Evolutionary conservation across 257 asterid species (phyloP).

Genomic region (Oldenlandia corymbosa): DNA sequence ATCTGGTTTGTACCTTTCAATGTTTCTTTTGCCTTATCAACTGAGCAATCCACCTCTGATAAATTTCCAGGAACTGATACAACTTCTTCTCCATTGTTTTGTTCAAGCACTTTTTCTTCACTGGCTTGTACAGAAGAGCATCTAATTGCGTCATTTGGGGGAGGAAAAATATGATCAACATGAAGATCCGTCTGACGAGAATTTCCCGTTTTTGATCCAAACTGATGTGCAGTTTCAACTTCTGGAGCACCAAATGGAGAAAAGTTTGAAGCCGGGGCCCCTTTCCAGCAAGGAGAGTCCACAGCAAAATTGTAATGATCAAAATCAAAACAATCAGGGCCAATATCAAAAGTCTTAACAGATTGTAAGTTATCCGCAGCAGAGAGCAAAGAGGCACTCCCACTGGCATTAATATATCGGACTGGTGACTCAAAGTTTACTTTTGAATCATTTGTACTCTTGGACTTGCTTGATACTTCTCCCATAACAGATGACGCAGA

Average conservation of each 20-base stretch:
- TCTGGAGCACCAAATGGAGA: conserved; percentile 43
- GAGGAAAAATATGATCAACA: conserved; percentile 26
- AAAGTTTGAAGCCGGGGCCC: conserved; percentile 57
- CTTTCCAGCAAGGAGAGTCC: conserved; percentile 99
- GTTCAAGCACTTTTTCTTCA: conserved; percentile 30
- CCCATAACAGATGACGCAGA: conserved; percentile 21
- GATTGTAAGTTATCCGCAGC: conserved; percentile 29
- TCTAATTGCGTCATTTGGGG: conserved; percentile 26
- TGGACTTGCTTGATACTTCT: conserved; percentile 27
- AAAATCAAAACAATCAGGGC: conserved; percentile 55
- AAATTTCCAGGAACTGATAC: conserved; percentile 18
- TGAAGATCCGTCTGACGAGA: conserved; percentile 28
- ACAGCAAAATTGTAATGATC: conserved; percentile 58
- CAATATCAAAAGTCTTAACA: conserved; percentile 33
- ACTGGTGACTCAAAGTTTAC: conserved; percentile 34
- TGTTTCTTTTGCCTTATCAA: conserved; percentile 24
- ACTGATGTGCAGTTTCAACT: conserved; percentile 26
- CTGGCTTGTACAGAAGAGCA: conserved; percentile 26
- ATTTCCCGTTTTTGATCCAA: conserved; percentile 31
- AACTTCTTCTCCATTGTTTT: conserved; percentile 26
- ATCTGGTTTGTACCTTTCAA: conserved; percentile 20
- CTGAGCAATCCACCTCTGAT: conserved; percentile 26
- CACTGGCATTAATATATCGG: conserved; percentile 25
- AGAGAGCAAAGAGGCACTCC: conserved; percentile 22
- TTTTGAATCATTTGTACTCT: conserved; percentile 23